These are phyloP conservation scores for Xerocomus amazonicus DNA, from an alignment of 1,284 basidiomycete species.

Conservation along the genomic window DNA sequence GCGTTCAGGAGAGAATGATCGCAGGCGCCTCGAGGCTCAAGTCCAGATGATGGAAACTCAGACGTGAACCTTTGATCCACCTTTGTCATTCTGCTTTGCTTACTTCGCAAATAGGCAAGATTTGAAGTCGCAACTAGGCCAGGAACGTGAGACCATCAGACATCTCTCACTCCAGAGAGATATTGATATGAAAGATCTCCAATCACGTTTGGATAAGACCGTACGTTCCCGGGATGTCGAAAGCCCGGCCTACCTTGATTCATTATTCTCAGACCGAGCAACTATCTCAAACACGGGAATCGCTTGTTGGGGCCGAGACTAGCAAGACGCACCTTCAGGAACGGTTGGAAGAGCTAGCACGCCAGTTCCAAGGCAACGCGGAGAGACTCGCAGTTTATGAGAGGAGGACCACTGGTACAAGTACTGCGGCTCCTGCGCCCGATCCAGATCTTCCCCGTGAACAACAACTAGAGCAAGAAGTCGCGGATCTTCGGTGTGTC, in stretches of 20 bases:
- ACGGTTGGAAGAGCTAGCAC: constrained; percentile 67
- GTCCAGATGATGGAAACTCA: constrained; percentile 77
- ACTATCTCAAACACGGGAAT: constrained; percentile 67
- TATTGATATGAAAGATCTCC: constrained; percentile 75
- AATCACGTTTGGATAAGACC: constrained; percentile 67
- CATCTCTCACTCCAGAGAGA: constrained; percentile 75
- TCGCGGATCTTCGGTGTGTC: constrained; percentile 76
- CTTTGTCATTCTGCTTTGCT: background rate
- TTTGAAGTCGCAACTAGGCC: constrained; percentile 67
- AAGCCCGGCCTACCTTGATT: constrained; percentile 9
- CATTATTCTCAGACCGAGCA: constrained; percentile 51
- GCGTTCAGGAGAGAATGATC: constrained; percentile 75
- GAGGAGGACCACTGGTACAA: constrained; percentile 47
- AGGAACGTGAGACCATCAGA: constrained; percentile 77
- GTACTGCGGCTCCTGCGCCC: constrained; percentile 28
- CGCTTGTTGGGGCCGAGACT: constrained; percentile 72
- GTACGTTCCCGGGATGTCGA: constrained; percentile 41
- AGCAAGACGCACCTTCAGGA: constrained; percentile 79
- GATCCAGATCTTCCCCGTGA: constrained; percentile 58
- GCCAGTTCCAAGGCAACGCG: constrained; percentile 70
- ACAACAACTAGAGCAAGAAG: constrained; percentile 79
- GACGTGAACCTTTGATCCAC: constrained; percentile 46
- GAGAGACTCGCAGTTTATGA: constrained; percentile 89
- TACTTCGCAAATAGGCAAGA: constrained; percentile 54
- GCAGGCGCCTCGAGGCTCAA: constrained; percentile 75